Evolutionary conservation across 2,329 filamentous ascomycete genomes (phyloP).

Genomic region (Cercospora sp.): DNA sequence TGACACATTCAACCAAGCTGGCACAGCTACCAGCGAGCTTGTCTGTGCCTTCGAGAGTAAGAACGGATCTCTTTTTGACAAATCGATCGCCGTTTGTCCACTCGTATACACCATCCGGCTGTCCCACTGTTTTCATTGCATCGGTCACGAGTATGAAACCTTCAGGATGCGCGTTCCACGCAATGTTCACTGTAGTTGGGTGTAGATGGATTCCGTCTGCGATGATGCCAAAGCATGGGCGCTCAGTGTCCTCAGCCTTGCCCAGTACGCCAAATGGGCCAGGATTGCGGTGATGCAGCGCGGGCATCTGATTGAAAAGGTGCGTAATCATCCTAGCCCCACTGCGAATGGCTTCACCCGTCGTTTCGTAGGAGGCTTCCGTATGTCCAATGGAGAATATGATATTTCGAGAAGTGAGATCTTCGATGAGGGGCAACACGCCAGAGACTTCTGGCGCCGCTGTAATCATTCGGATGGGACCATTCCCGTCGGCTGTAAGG

Average conservation of each 20-base stretch:
- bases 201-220: conserved; percentile 89
- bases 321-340: conserved; percentile 57
- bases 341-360: conserved; percentile 47
- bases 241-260: conserved; percentile 47
- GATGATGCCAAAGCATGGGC: conserved; percentile 86
- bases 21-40: conserved; percentile 63
- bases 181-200: conserved; percentile 83
- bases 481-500: conserved; percentile 47
- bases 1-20: conserved; percentile 75
- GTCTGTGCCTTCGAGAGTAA: conserved; percentile 75
- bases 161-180: conserved; percentile 79
- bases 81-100: conserved; percentile 75
- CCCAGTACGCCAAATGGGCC: conserved; percentile 86
- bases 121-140: conserved; percentile 82
- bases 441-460: conserved; percentile 77
- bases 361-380: conserved; percentile 51
- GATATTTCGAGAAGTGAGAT: conserved; percentile 65
- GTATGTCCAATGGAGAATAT: conserved; percentile 65
- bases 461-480: conserved; percentile 74
- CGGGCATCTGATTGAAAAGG: conserved; percentile 57
- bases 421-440: conserved; percentile 63
- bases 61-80: conserved; percentile 68
- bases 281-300: conserved; percentile 71
- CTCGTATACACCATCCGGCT: conserved; percentile 79
- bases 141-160: conserved; percentile 90